Evolutionary conservation across 73 alveolate genomes (phyloP).

Genomic region (Paramecium bursaria): DNA sequence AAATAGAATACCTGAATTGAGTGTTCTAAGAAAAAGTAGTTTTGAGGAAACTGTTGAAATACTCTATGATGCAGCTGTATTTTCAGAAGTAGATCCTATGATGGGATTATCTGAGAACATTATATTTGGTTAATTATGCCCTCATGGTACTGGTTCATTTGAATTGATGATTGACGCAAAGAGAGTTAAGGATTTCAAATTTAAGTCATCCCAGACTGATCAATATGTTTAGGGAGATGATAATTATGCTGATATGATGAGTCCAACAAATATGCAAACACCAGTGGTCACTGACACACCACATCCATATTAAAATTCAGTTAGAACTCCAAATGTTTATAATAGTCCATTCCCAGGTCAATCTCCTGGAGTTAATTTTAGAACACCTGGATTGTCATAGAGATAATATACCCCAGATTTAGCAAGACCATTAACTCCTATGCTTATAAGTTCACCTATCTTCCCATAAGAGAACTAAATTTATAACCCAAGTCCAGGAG

Average conservation of each 20-base stretch:
- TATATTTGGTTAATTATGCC: conserved; percentile 68
- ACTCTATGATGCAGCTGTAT: conserved; percentile 98
- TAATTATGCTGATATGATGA: background rate
- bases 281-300: conserved; percentile 1
- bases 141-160: conserved; percentile 68
- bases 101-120: conserved; percentile 67
- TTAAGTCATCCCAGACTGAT: conserved; percentile 55
- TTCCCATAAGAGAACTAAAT: background rate
- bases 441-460: background rate
- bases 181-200: conserved; percentile 63
- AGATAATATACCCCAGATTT: conserved; percentile 26
- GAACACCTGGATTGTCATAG: background rate
- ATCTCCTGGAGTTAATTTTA: background rate
- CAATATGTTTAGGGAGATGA: background rate
- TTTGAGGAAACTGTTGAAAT: conserved; percentile 99
- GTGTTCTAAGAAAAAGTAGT: conserved; percentile 74
- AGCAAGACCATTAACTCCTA: conserved; percentile 1
- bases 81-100: conserved; percentile 92
- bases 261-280: conserved; percentile 12
- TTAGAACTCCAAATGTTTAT: background rate
- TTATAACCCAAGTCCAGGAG: conserved; percentile 19
- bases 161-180: conserved; percentile 64
- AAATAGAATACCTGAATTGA: conserved; percentile 65
- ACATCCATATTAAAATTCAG: conserved; percentile 6
- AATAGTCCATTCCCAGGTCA: background rate